Conservation (phyloP, 306 rosid genomes). For the Vicia faba region DNA sequence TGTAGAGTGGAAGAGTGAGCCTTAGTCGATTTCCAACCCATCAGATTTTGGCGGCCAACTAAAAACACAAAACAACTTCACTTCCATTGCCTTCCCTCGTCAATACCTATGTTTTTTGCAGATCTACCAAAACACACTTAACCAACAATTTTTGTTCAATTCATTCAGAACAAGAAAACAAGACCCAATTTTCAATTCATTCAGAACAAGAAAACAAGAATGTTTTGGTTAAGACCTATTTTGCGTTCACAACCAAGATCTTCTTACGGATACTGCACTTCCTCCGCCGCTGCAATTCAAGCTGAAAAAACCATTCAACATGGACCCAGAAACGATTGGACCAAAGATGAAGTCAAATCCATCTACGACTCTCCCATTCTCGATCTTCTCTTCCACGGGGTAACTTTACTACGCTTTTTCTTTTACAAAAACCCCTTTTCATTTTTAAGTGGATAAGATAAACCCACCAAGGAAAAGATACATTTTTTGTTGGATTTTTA, state of each 20-base stretch:
- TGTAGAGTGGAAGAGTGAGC: too few species aligned
- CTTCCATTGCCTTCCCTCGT: too few species aligned
- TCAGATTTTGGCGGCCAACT: too few species aligned
- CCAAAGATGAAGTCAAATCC: slow-evolving; percentile 62
- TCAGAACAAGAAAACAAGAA: slow-evolving; percentile 23
- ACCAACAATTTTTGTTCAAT: too few species aligned
- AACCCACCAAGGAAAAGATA: slow-evolving; percentile 17
- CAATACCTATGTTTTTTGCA: too few species aligned
- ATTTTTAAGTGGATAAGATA: not conserved
- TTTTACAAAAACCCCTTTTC: not conserved
- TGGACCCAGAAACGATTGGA: slow-evolving; percentile 84
- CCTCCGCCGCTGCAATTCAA: slow-evolving; percentile 42
- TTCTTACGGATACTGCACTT: slow-evolving; percentile 6
- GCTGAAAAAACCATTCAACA: slow-evolving; percentile 67
- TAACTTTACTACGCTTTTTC: not conserved
- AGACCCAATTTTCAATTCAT: not conserved
- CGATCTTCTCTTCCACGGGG: slow-evolving; percentile 98
- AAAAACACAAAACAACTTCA: too few species aligned
- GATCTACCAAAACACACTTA: too few species aligned
- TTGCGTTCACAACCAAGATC: slow-evolving; percentile 38
- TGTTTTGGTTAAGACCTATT: slow-evolving; percentile 50
- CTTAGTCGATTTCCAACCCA: too few species aligned
- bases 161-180: too few species aligned
- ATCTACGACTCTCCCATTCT: slow-evolving; percentile 81
- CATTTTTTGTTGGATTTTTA: slow-evolving; percentile 7